Conservation (phyloP, 2,329 filamentous ascomycete genomes). For the Neopestalotiopsis sp. region DNA sequence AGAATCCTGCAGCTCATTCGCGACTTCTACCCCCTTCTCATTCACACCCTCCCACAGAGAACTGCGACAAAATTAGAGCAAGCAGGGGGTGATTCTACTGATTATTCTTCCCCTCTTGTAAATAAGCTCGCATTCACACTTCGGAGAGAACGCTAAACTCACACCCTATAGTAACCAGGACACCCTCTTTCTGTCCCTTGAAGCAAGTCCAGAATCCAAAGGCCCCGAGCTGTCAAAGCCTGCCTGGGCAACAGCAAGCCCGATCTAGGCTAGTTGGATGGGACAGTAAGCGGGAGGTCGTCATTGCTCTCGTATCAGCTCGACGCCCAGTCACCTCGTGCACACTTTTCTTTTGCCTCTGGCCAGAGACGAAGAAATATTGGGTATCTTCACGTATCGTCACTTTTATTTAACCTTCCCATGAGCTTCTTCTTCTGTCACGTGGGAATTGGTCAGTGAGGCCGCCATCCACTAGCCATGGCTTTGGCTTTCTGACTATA, state of each 20-base stretch:
- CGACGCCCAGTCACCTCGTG: background rate
- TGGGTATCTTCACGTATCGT: background rate
- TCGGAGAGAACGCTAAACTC: background rate
- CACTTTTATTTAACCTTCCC: too few species aligned
- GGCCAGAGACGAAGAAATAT: background rate
- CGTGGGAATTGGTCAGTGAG: too few species aligned
- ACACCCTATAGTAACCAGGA: background rate
- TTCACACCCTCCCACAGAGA: constrained; percentile 7
- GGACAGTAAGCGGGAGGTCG: background rate
- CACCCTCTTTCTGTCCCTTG: background rate
- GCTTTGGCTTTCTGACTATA: too few species aligned
- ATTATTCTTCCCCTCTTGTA: background rate
- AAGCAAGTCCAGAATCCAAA: background rate
- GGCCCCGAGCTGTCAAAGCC: too few species aligned
- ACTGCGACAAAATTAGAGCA: background rate
- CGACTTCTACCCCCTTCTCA: background rate
- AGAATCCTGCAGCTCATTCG: constrained; percentile 5
- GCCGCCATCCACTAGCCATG: too few species aligned
- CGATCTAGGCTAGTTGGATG: background rate
- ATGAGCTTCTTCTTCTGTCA: too few species aligned
- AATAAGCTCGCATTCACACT: background rate
- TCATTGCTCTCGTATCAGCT: background rate
- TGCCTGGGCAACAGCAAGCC: too few species aligned
- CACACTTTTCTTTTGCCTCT: background rate
- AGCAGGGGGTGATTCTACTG: background rate